phyloP scores from a whole-genome alignment of 1,139 yeast genomes.

The Scheffersomyces stambukii region DNA sequence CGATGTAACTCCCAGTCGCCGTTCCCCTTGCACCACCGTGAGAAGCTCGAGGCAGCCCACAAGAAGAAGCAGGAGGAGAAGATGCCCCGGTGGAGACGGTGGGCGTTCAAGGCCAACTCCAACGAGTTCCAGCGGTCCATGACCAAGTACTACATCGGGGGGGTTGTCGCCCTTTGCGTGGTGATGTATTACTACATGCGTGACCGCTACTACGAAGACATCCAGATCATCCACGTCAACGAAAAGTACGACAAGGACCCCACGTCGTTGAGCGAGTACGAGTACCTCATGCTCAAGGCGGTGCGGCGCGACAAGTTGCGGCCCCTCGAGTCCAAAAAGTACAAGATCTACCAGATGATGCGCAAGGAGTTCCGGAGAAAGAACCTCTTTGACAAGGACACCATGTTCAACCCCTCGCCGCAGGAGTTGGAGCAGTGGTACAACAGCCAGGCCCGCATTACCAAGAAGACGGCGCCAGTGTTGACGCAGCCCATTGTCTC shows the following conservation, averaged over 20 bases:
- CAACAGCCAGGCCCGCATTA: constrained; percentile 32
- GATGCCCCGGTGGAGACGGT: constrained; percentile 36
- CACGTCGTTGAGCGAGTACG: constrained; percentile 52
- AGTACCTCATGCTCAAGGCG: constrained; percentile 56
- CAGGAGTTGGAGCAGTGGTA: constrained; percentile 45
- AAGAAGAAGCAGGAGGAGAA: constrained; percentile 18
- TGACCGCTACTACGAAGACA: constrained; percentile 62
- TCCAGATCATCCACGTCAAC: constrained; percentile 48
- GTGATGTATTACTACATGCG: constrained; percentile 66
- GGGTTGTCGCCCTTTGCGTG: constrained; percentile 51
- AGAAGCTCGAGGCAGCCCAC: constrained; percentile 12
- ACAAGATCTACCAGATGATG: constrained; percentile 49
- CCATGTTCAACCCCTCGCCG: constrained; percentile 51
- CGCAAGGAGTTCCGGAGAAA: constrained; percentile 48
- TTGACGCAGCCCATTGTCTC: constrained; percentile 15
- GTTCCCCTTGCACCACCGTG: too few relatives aligned
- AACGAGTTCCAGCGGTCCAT: constrained; percentile 35
- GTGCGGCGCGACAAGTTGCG: constrained; percentile 46
- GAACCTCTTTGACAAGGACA: constrained; percentile 39
- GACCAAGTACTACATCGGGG: constrained; percentile 51
- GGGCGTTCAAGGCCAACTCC: constrained; percentile 36
- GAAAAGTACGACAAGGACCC: constrained; percentile 39
- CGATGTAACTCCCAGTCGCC: too few relatives aligned
- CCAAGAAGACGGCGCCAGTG: constrained; percentile 22
- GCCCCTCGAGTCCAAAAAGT: constrained; percentile 53